Percentiles rank a stretch among this genome's conserved stretches.
These are phyloP conservation scores for Colletotrichum sp. DNA, from an alignment of 2,329 filamentous ascomycete genomes.

Conservation along the genomic window DNA sequence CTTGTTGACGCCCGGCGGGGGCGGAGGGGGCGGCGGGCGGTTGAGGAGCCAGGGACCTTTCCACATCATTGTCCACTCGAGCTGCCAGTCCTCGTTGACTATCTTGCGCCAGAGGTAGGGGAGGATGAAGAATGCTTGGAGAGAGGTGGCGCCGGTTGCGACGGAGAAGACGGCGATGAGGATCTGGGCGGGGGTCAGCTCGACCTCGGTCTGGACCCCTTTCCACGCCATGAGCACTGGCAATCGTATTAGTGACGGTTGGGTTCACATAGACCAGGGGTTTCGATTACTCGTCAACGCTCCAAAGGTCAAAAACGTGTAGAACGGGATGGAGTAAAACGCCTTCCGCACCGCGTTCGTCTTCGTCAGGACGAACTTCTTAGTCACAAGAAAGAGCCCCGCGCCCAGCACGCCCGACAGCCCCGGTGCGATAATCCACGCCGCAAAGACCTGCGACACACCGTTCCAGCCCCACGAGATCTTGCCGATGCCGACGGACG, in stretches of 20 bases:
- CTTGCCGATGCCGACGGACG: constrained; percentile 37
- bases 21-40: constrained; percentile 38
- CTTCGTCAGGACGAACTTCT: constrained; percentile 32
- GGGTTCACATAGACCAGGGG: no score
- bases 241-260: neutral
- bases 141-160: constrained; percentile 42
- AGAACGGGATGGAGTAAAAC: constrained; percentile 37
- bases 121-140: constrained; percentile 54
- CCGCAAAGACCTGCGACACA: constrained; percentile 42
- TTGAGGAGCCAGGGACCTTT: constrained; percentile 51
- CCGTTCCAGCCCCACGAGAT: constrained; percentile 42
- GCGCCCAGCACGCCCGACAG: constrained; percentile 37
- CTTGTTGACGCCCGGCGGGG: constrained; percentile 43
- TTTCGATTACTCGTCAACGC: constrained; percentile 34
- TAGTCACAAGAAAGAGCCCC: constrained; percentile 38
- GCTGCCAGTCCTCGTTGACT: constrained; percentile 54
- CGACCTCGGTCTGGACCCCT: constrained; percentile 30
- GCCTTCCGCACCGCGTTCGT: constrained; percentile 36
- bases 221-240: constrained; percentile 59
- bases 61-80: constrained; percentile 53
- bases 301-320: constrained; percentile 40
- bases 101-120: constrained; percentile 58
- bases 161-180: constrained; percentile 47
- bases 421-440: constrained; percentile 40
- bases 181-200: constrained; percentile 26